phyloP scores from a whole-genome alignment of 1,284 basidiomycete species.

The Irpex lacteus region DNA sequence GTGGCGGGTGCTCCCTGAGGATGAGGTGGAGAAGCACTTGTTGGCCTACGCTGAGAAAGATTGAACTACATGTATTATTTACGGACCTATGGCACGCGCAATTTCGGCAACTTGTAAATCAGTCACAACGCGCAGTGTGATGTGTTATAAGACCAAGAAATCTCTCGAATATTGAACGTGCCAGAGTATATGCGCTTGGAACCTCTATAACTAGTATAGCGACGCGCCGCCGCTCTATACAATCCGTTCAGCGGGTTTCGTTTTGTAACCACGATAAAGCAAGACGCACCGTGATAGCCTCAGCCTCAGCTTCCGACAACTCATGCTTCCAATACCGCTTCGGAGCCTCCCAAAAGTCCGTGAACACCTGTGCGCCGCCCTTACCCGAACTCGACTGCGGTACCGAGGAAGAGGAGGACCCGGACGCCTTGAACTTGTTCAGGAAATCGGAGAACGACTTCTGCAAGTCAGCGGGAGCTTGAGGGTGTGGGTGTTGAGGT shows the following conservation, averaged over 20 bases:
- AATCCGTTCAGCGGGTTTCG: not conserved
- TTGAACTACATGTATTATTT: constrained; percentile 33
- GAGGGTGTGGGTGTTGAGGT: constrained; percentile 70
- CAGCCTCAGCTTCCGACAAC: constrained; percentile 70
- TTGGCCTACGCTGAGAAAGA: constrained; percentile 94
- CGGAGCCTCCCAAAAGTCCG: constrained; percentile 82
- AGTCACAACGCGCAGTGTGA: too few species aligned
- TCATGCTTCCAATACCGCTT: constrained; percentile 61
- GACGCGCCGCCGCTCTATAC: constrained; percentile 9
- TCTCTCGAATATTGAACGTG: not conserved
- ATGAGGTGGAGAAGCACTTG: constrained; percentile 84
- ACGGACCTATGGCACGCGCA: constrained; percentile 5
- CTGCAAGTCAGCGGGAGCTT: constrained; percentile 69
- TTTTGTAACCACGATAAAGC: not conserved
- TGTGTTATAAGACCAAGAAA: too few species aligned
- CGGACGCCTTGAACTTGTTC: constrained; percentile 47
- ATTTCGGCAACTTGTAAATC: not conserved
- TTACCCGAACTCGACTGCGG: constrained; percentile 21
- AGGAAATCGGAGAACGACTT: constrained; percentile 60
- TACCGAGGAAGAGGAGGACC: constrained; percentile 14
- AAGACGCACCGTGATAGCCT: constrained; percentile 70
- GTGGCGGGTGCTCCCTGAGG: constrained; percentile 84
- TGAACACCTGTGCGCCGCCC: constrained; percentile 38
- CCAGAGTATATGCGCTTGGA: not conserved
- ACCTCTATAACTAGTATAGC: not conserved